These are phyloP conservation scores for Cladosporium oxysporum DNA, from an alignment of 2,329 filamentous ascomycete species.

Conservation along the genomic window DNA sequence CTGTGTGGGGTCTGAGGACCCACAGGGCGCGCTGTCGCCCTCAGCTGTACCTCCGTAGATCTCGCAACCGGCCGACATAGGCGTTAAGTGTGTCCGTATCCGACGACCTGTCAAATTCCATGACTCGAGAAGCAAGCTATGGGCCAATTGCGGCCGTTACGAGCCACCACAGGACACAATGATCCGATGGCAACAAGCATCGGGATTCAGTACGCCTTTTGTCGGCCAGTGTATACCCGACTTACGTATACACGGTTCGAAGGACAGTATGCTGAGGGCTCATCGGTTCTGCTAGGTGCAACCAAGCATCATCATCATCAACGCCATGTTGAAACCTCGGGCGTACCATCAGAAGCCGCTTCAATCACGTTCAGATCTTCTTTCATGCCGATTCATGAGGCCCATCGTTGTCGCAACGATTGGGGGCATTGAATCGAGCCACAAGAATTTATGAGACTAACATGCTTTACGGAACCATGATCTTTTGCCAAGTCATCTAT, in stretches of 20 bases:
- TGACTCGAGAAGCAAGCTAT: background rate
- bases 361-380: too few relatives aligned
- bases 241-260: background rate
- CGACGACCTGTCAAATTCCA: background rate
- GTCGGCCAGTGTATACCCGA: background rate
- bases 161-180: background rate
- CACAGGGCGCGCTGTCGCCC: slow-evolving; percentile 14
- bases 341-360: too few relatives aligned
- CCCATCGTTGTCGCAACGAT: too few relatives aligned
- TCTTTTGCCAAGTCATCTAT: background rate
- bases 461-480: background rate
- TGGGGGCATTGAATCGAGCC: too few relatives aligned
- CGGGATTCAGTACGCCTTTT: background rate
- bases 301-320: too few relatives aligned
- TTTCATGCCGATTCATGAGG: too few relatives aligned
- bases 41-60: background rate
- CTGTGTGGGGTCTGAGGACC: background rate
- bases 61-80: background rate
- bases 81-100: background rate
- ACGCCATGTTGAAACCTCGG: too few relatives aligned
- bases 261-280: background rate
- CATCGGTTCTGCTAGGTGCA: background rate
- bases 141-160: background rate
- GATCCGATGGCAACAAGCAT: background rate
- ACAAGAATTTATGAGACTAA: too few relatives aligned